Evolutionary conservation across 768 basidiomycete genomes (phyloP).

Genomic region (Trametopsis cervina): DNA sequence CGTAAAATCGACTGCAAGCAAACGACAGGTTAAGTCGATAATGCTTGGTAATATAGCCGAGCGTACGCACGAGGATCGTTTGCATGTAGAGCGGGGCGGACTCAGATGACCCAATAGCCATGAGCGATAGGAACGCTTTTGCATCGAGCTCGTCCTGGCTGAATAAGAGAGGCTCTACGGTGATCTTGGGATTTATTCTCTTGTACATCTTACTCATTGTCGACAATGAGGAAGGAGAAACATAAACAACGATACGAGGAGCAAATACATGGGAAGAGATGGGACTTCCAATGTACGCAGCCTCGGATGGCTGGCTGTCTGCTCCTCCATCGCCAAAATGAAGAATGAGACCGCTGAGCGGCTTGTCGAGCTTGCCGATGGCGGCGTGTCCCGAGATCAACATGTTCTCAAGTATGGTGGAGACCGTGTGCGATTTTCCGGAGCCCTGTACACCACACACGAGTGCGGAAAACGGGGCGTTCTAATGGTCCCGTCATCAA

Average conservation of each 20-base stretch:
- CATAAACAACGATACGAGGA: constrained; percentile 22
- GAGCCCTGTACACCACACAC: constrained; percentile 75
- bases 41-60: neutral
- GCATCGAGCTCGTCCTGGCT: constrained; percentile 59
- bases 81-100: constrained; percentile 66
- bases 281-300: constrained; percentile 46
- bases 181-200: constrained; percentile 41
- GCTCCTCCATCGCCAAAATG: constrained; percentile 66
- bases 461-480: constrained; percentile 68
- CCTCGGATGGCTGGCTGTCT: constrained; percentile 52
- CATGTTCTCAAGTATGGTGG: constrained; percentile 65
- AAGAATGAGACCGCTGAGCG: constrained; percentile 57
- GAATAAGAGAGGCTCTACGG: constrained; percentile 49
- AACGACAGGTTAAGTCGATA: neutral
- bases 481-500: too few relatives aligned
- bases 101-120: constrained; percentile 60
- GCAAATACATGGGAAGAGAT: constrained; percentile 20
- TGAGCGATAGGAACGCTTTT: constrained; percentile 64
- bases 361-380: constrained; percentile 45
- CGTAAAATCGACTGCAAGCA: constrained; percentile 14
- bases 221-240: constrained; percentile 50
- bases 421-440: constrained; percentile 68
- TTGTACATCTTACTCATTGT: constrained; percentile 52
- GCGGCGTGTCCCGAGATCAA: constrained; percentile 44
- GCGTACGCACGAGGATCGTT: constrained; percentile 45